Base-by-base conservation (phyloP, 2,329 filamentous ascomycete genomes). In the Phoma herbarum region DNA sequence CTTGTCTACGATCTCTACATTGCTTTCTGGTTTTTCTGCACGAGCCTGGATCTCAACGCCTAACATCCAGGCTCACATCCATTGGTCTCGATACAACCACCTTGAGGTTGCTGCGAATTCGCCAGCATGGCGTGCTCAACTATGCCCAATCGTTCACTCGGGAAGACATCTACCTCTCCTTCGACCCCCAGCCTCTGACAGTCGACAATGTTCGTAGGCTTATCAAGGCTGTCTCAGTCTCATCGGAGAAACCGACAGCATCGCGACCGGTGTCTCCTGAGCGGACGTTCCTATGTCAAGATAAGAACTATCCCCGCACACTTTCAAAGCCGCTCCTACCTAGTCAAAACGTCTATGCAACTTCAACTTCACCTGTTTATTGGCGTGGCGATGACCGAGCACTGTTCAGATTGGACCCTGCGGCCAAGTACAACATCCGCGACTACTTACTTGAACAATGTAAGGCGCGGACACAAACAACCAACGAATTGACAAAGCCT, bases 361-460 rank as follows among this genome's bases (percentile, higher is more conserved):
- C 11, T 4, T 22, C 33, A 46, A 16, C 2, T 35, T 4, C 31
- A 20, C 12, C 31, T 9, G 29, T 44, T 1, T 31, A 52, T n/a
- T 45, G 41, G 31, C 23, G 12, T 11, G 50, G 41, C 10, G 18
- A 45, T 43, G 51, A 29, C 6, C 26, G 39, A n/a, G 26, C 28
- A 41, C 43, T 58, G 46, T 50, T 43, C 18, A 43, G 18, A 14
- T 26, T 55, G 16, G 51, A 41, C 23, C 39, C 23, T 9, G 18
- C 5, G 6, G 42, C 55, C 26, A 57, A 58, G 43, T 20, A n/a
- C n/a, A 41, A 54, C 35, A 46, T 59, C 2, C 56, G 59, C 23
- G 50, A 52, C 18, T 60, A 43, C 22, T 29, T 56, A 29, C 10
- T 37, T 3, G 50, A 29, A 11, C 26, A 44, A 10, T 55, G 47